Evolutionary conservation across 805 yeast species (phyloP).

Genomic region (Pichia membranifaciens): DNA sequence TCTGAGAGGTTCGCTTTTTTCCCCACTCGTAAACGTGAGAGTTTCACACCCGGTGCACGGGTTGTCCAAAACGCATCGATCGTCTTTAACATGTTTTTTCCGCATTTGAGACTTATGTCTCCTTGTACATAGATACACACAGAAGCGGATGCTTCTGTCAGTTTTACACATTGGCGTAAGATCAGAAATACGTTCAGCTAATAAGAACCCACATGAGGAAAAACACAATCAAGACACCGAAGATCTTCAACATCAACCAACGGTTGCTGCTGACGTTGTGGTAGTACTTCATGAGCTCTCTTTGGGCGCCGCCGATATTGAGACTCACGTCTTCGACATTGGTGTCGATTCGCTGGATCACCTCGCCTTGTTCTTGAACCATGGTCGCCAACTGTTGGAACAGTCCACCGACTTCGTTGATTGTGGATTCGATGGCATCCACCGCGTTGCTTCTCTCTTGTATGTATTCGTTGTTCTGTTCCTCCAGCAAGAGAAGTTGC

Average conservation of each 20-base stretch:
- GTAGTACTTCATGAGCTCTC: slow-evolving; percentile 86
- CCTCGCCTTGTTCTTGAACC: slow-evolving; percentile 97
- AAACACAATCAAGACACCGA: slow-evolving; percentile 77
- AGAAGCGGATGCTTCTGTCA: too few species aligned
- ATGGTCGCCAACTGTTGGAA: slow-evolving; percentile 93
- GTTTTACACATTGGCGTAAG: too few species aligned
- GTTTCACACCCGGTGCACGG: not conserved
- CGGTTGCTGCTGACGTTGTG: slow-evolving; percentile 83
- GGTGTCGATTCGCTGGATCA: slow-evolving; percentile 89
- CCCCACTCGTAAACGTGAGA: not conserved
- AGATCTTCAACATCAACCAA: slow-evolving; percentile 85
- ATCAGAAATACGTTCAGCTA: slow-evolving; percentile 45
- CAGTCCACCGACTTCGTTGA: slow-evolving; percentile 90
- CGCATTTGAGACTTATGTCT: too few species aligned
- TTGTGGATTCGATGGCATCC: slow-evolving; percentile 94
- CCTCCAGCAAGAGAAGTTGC: slow-evolving; percentile 74
- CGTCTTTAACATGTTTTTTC: too few species aligned
- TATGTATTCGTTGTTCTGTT: slow-evolving; percentile 69
- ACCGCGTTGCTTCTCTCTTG: slow-evolving; percentile 86
- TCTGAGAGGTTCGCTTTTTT: not conserved
- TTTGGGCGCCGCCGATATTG: slow-evolving; percentile 89
- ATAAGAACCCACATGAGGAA: slow-evolving; percentile 76
- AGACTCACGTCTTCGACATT: slow-evolving; percentile 90
- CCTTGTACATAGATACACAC: too few species aligned
- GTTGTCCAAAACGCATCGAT: too few species aligned